Base-by-base conservation (phyloP, 2,329 filamentous ascomycete species). In the Fusarium mundagurra region DNA sequence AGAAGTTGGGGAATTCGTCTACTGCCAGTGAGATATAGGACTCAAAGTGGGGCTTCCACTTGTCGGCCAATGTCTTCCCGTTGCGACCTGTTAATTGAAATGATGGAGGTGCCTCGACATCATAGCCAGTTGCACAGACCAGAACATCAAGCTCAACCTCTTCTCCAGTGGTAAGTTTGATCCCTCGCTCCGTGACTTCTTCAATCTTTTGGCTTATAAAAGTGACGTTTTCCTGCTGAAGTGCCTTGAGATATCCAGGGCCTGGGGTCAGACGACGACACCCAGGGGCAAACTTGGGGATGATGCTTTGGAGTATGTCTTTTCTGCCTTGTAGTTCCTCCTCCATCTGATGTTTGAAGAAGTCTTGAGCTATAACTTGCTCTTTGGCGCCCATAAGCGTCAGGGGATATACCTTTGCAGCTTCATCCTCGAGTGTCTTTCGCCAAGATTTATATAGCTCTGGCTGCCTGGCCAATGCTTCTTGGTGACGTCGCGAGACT, bases 291-390 rank as follows among this genome's bases (percentile, higher is more conserved):
- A 53, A 36, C 1, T 0, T 0, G 1, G 50, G 50, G 9, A 53
- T 34, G 0, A 34, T 53, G 3, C 20, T 11, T 4, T 34, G 22
- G 3, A 51, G 6, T n/a, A n/a, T n/a, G 9, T 53, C 50, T 36
- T 53, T 16, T 36, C 50, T 53, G 2, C 9, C 50, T 12, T 53
- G 1, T 22, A 53, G n/a, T 22, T 53, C 11, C 50, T 53, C 50
- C n/a, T 53, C n/a, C 50, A 53, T 53, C 20, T 53, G n/a, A 3
- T 36, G 7, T 1, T 5, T n/a, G 16, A 20, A 51, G 6, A 3
- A 3, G 8, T 24, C 12, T 14, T 7, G 11, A 4, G n/a, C 31
- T 3, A 31, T n/a, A 0, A 3, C 20, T 12, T 27, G n/a, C 0
- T 20, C 13, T 2, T 16, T 13, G 8, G 31, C 16, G 3, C 13